Evolutionary conservation across 2,329 filamentous ascomycete genomes (phyloP).

Genomic region (Ilyonectria robusta): DNA sequence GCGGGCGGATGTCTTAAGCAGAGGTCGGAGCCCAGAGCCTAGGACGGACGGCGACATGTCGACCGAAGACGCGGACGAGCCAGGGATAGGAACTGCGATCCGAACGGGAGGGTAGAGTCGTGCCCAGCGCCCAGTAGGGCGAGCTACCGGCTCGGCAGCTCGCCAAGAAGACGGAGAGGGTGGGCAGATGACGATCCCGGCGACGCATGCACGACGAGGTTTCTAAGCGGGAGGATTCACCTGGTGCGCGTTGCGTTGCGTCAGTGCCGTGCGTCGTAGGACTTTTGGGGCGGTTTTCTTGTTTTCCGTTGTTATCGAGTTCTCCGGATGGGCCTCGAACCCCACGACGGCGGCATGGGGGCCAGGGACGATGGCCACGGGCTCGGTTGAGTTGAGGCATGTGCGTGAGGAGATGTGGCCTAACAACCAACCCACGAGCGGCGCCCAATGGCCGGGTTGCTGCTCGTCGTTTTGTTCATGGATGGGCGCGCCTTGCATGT

Average conservation of each 20-base stretch:
- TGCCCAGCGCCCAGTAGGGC: conserved; percentile 4
- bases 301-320: neutral
- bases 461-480: neutral
- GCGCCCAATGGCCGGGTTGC: neutral
- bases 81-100: conserved; percentile 1
- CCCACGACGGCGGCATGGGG: conserved; percentile 14
- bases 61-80: conserved; percentile 12
- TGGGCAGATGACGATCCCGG: conserved; percentile 32
- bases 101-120: neutral
- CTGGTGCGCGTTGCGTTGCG: conserved; percentile 5
- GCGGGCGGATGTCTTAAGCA: conserved; percentile 12
- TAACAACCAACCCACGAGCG: neutral
- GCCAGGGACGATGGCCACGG: conserved; percentile 3
- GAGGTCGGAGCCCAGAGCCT: conserved; percentile 1
- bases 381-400: neutral
- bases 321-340: conserved; percentile 17
- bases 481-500: neutral
- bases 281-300: conserved; percentile 6
- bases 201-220: conserved; percentile 17
- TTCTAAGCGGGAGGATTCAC: conserved; percentile 1
- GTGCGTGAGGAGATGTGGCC: neutral
- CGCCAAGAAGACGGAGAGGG: conserved; percentile 8
- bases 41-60: conserved; percentile 1
- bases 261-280: conserved; percentile 16
- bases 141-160: conserved; percentile 14